phyloP scores from a whole-genome alignment of 805 yeast genomes.

The Pichia paraexigua region DNA sequence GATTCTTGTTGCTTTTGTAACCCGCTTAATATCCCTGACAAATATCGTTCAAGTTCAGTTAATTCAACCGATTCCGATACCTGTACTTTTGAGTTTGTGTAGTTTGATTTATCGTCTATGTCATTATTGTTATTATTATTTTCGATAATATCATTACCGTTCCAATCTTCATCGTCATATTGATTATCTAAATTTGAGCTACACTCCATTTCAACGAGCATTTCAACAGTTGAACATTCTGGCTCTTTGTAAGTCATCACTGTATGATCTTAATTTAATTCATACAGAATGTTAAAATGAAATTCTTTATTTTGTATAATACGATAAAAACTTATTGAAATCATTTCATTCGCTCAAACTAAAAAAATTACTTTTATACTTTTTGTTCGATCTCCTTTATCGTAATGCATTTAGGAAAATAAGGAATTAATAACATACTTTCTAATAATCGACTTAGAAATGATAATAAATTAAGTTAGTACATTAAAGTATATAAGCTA shows the following conservation, averaged over 20 bases:
- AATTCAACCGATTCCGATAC: neutral
- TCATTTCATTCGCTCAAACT: neutral
- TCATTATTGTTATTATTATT: neutral
- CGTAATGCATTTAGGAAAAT: too few relatives aligned
- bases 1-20: slow-evolving; percentile 17
- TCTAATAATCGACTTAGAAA: neutral
- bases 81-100: neutral
- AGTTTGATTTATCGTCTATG: neutral
- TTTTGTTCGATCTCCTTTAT: too few relatives aligned
- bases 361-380: too few relatives aligned
- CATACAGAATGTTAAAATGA: neutral
- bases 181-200: neutral
- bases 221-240: neutral
- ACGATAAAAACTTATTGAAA: neutral
- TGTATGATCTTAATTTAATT: neutral
- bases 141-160: neutral
- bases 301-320: neutral
- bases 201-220: neutral
- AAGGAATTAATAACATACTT: too few relatives aligned
- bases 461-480: neutral
- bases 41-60: slow-evolving; percentile 4
- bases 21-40: slow-evolving; percentile 5
- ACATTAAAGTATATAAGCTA: neutral
- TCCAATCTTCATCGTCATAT: neutral
- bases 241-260: neutral